A percentile compares a stretch with the other conserved stretches of the same genome.
Evolutionary conservation across 495 filamentous ascomycete species (phyloP).

Genomic region (Polyplosphaeria fusca): DNA sequence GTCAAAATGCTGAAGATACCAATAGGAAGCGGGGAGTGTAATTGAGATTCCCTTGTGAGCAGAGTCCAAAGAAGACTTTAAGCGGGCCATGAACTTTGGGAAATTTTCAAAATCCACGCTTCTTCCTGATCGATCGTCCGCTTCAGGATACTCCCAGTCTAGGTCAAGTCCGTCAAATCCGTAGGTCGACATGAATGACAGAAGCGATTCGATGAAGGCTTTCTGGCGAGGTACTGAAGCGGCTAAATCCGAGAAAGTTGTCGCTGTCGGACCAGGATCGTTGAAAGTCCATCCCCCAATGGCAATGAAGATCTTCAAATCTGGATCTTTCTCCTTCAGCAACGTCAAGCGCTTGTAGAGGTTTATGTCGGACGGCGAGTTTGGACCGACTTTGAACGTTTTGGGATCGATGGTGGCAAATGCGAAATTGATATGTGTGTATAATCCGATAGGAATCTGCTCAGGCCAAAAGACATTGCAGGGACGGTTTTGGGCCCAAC

Average conservation of each 20-base stretch:
- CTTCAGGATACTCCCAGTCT: constrained; percentile 57
- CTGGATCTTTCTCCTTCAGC: constrained; percentile 78
- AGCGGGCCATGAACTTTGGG: background rate
- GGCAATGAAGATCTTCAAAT: constrained; percentile 85
- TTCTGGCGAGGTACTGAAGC: constrained; percentile 58
- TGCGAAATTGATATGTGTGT: constrained; percentile 17
- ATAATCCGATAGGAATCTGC: constrained; percentile 4
- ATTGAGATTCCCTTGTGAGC: background rate
- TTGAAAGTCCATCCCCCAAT: constrained; percentile 97
- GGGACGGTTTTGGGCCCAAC: constrained; percentile 9
- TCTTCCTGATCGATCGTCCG: background rate
- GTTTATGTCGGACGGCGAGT: background rate
- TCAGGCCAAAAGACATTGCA: constrained; percentile 16
- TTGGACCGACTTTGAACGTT: background rate
- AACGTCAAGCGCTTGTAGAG: constrained; percentile 41
- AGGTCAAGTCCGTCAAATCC: constrained; percentile 57
- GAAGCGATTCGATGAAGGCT: constrained; percentile 64
- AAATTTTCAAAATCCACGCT: constrained; percentile 3
- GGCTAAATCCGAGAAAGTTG: constrained; percentile 61
- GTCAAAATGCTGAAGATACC: constrained; percentile 55
- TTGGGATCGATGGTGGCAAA: constrained; percentile 17
- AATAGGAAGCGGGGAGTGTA: constrained; percentile 52
- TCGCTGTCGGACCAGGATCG: constrained; percentile 8
- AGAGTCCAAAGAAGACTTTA: background rate
- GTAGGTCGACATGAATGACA: constrained; percentile 58